Conservation (phyloP, 495 filamentous ascomycete species). For the Neurospora sp. region DNA sequence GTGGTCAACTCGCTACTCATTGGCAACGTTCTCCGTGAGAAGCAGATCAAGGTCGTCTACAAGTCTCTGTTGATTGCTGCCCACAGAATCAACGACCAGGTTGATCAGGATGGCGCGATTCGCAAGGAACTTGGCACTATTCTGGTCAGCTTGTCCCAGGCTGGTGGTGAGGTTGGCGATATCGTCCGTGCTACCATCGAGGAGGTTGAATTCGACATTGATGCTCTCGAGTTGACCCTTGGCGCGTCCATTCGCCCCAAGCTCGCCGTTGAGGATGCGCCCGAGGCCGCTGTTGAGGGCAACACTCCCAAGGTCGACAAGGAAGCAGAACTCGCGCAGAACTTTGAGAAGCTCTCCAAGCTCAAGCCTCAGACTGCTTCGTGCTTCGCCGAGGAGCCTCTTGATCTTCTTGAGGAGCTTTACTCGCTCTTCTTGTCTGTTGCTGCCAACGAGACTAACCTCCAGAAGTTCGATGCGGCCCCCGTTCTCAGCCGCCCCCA, state of each 20-base stretch:
- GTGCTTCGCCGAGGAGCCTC: slow-evolving; percentile 36
- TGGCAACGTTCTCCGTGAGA: slow-evolving; percentile 48
- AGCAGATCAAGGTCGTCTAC: slow-evolving; percentile 51
- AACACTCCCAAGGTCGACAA: slow-evolving; percentile 22
- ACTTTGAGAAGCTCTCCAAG: slow-evolving; percentile 24
- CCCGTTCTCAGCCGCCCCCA: slow-evolving; percentile 46
- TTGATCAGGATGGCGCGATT: slow-evolving; percentile 36
- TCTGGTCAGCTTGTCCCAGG: slow-evolving; percentile 51
- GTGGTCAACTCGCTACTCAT: slow-evolving; percentile 53
- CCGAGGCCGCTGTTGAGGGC: slow-evolving; percentile 46
- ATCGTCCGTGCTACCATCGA: slow-evolving; percentile 49
- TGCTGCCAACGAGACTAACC: slow-evolving; percentile 35
- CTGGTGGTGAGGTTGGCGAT: slow-evolving; percentile 41
- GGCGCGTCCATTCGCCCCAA: slow-evolving; percentile 51
- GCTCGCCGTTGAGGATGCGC: slow-evolving; percentile 19
- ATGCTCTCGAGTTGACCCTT: slow-evolving; percentile 59
- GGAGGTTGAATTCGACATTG: slow-evolving; percentile 53
- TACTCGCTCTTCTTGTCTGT: slow-evolving; percentile 54
- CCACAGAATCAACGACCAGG: slow-evolving; percentile 39
- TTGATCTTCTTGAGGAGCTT: slow-evolving; percentile 43
- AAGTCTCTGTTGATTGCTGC: slow-evolving; percentile 49
- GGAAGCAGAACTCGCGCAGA: slow-evolving; percentile 11
- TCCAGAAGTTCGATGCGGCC: slow-evolving; percentile 48
- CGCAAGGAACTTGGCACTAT: slow-evolving; percentile 54
- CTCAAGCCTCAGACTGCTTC: slow-evolving; percentile 30